Conservation (phyloP, 2,329 filamentous ascomycete genomes). For the Alternaria infectoria region DNA sequence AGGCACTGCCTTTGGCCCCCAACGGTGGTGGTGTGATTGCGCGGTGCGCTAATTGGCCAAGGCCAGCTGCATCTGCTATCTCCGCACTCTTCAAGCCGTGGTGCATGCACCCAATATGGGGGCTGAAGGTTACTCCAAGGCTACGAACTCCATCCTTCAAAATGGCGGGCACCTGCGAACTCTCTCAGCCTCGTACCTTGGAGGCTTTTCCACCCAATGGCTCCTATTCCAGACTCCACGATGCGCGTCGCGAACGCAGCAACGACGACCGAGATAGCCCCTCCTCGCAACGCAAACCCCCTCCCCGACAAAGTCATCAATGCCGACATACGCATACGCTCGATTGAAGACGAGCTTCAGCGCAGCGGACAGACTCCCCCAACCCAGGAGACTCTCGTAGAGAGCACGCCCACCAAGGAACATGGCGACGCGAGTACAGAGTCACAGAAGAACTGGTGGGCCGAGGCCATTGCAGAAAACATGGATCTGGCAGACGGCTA, state of each 20-base stretch:
- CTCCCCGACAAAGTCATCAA: constrained; percentile 31
- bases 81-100: constrained; percentile 6
- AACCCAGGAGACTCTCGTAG: not conserved
- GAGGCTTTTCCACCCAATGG: constrained; percentile 10
- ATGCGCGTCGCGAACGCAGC: constrained; percentile 18
- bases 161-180: constrained; percentile 25
- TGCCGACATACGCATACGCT: constrained; percentile 32
- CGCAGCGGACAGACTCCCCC: not conserved
- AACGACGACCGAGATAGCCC: constrained; percentile 21
- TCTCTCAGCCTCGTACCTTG: constrained; percentile 12
- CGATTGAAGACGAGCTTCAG: constrained; percentile 22
- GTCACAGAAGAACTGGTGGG: constrained; percentile 40
- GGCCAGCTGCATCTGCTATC: not conserved
- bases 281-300: constrained; percentile 18
- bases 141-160: constrained; percentile 15
- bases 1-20: constrained; percentile 28
- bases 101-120: constrained; percentile 29
- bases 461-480: constrained; percentile 28
- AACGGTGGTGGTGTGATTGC: not conserved
- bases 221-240: constrained; percentile 6
- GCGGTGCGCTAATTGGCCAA: constrained; percentile 1
- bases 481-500: constrained; percentile 44
- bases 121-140: constrained; percentile 27
- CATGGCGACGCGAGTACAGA: not conserved
- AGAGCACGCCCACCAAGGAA: not conserved